A percentile compares a stretch with the other conserved stretches of the same genome.
Conservation (phyloP, 495 filamentous ascomycete genomes). For the Astrothelium macrocarpum region DNA sequence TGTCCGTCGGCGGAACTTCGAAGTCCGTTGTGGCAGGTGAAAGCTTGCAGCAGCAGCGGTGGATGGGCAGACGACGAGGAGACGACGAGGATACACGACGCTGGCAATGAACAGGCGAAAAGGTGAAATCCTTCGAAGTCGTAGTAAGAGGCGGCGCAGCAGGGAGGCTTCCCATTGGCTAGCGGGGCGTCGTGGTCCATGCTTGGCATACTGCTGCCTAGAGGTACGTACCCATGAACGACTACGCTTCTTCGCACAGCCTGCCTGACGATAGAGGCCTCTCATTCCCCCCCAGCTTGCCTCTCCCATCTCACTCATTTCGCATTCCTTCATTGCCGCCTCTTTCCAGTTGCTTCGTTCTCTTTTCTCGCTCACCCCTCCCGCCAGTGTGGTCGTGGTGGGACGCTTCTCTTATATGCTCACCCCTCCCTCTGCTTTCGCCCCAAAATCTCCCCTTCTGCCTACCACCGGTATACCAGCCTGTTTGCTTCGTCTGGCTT, state of each 20-base stretch:
- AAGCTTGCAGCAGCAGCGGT: neutral
- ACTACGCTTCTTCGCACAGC: neutral
- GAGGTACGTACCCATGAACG: conserved; percentile 1
- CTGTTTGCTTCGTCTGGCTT: neutral
- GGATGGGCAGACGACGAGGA: neutral
- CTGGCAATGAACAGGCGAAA: neutral
- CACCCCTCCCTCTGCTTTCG: neutral
- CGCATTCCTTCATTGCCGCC: neutral
- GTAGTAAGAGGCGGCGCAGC: neutral
- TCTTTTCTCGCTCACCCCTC: neutral
- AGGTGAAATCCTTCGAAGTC: neutral
- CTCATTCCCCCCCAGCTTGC: neutral
- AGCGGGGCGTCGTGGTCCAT: neutral
- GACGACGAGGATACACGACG: too few relatives aligned
- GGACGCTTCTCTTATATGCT: neutral
- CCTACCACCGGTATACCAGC: neutral
- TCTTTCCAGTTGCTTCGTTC: neutral
- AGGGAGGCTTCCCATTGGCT: neutral
- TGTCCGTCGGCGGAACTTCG: neutral
- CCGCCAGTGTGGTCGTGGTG: neutral
- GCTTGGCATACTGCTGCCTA: neutral
- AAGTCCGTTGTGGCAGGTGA: neutral
- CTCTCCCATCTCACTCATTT: neutral
- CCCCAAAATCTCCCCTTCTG: neutral
- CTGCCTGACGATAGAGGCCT: conserved; percentile 2